Base-by-base conservation (phyloP, 345 rosid species). In the Eucalyptus grandis region DNA sequence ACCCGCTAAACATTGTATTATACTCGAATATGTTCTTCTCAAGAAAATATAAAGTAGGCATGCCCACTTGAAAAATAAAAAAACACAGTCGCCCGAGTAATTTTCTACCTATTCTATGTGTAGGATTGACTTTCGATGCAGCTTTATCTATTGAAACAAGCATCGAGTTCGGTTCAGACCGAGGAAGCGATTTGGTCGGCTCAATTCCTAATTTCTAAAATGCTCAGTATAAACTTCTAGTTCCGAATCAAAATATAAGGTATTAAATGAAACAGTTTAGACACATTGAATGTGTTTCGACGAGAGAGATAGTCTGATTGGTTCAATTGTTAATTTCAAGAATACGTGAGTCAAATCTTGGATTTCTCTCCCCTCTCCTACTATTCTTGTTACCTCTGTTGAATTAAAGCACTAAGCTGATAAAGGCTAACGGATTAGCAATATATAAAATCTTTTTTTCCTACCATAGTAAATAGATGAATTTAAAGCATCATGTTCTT, bases 261-360 rank as follows among this genome's bases (percentile, higher is more conserved):
- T 5, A 17, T 34, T 34, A 5, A 72, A 11, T 34, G 26, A 5
- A 72, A 37, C 7, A 21, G 11, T 17, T 34, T 0, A 34, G 1
- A 69, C 80, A 9, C 12, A 31, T 69, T 4, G 4, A 16, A 69
- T 17, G 6, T 69, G 6, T 37, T 16, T 72, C 0, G 1, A 69
- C 1, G 0, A 8, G 7, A 34, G 46, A 37, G 19, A 17, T 0
- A 9, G 3, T 37, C 27, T 5, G 3, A 72, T 72, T 1, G 3
- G 4, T 72, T 6, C 7, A 11, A 37, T 19, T 37, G 14, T 37
- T 72, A 21, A 72, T 37, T 72, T 72, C 8, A 37, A 37, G 14
- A 19, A 17, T 34, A 10, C 8, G 0, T 2, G 8, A 72, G 46
- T 19, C 13, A 9, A 31, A 34, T 19, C 13, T 69, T 19, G 8